Conservation (phyloP, 805 yeast genomes). For the Yarrowia deformans region DNA sequence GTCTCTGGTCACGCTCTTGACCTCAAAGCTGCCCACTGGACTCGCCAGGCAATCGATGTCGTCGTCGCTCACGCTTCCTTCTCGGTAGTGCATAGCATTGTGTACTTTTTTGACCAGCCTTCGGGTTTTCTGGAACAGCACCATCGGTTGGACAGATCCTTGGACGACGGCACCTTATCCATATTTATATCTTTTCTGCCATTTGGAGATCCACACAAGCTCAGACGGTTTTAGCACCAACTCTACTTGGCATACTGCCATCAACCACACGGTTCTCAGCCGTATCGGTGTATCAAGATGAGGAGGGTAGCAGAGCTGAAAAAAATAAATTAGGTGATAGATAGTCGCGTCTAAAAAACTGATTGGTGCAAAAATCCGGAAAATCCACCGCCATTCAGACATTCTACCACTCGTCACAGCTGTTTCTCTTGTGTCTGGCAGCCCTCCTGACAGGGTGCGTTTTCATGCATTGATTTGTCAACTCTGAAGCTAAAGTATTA, state of each 20-base stretch:
- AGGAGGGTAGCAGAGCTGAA: too few relatives aligned
- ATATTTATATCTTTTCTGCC: background rate
- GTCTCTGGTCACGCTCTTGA: background rate
- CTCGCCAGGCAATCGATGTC: background rate
- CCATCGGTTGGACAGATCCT: background rate
- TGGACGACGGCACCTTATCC: background rate
- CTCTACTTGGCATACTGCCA: background rate
- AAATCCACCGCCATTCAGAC: background rate
- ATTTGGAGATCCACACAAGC: background rate
- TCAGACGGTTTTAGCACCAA: conserved; percentile 4
- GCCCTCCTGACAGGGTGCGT: conserved; percentile 16
- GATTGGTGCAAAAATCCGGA: background rate
- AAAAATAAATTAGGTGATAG: too few relatives aligned
- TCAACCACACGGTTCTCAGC: background rate
- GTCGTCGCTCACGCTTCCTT: conserved; percentile 20
- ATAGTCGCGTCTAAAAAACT: background rate
- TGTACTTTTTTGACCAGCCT: conserved; percentile 22
- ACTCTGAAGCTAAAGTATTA: conserved; percentile 2
- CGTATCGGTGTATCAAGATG: background rate
- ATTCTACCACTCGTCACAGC: background rate
- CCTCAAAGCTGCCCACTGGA: conserved; percentile 13
- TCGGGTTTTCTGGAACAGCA: conserved; percentile 24
- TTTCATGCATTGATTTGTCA: background rate
- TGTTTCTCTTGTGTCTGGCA: conserved; percentile 1
- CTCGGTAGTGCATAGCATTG: conserved; percentile 21